These are phyloP conservation scores for Grifola frondosa DNA, from an alignment of 1,284 basidiomycete genomes.

Conservation along the genomic window DNA sequence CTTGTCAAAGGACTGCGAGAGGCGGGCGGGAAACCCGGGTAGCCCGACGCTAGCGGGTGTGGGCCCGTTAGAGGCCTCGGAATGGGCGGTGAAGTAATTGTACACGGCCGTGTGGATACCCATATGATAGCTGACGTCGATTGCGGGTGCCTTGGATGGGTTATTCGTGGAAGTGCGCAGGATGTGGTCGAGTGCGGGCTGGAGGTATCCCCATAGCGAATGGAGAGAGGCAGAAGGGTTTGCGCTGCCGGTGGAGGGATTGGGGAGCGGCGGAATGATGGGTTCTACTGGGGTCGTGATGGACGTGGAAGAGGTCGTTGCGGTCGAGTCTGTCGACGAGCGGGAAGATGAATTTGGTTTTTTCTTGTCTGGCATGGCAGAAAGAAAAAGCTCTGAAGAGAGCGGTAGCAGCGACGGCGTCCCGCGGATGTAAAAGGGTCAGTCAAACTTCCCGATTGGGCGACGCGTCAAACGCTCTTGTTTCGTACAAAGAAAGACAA, in stretches of 20 bases:
- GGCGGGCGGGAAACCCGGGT: constrained; percentile 21
- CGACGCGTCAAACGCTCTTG: too few species aligned
- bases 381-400: background rate
- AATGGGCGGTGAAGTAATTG: constrained; percentile 73
- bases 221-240: constrained; percentile 70
- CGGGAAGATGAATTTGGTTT: constrained; percentile 4
- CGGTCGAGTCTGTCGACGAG: constrained; percentile 7
- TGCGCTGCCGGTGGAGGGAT: constrained; percentile 55
- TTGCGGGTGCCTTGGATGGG: constrained; percentile 57
- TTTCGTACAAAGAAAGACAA: constrained; percentile 7
- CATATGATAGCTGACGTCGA: constrained; percentile 70
- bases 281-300: constrained; percentile 3
- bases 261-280: constrained; percentile 27
- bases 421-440: constrained; percentile 13
- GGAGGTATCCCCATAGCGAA: constrained; percentile 69
- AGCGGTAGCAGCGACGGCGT: constrained; percentile 3
- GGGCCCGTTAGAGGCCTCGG: constrained; percentile 34
- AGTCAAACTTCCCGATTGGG: constrained; percentile 22
- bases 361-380: constrained; percentile 17
- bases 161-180: constrained; percentile 64
- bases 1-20: constrained; percentile 20
- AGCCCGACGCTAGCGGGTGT: constrained; percentile 31
- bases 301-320: constrained; percentile 3
- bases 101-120: constrained; percentile 77
- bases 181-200: constrained; percentile 74